Conservation (phyloP, 257 asterid species). For the Forsythia viridissima region DNA sequence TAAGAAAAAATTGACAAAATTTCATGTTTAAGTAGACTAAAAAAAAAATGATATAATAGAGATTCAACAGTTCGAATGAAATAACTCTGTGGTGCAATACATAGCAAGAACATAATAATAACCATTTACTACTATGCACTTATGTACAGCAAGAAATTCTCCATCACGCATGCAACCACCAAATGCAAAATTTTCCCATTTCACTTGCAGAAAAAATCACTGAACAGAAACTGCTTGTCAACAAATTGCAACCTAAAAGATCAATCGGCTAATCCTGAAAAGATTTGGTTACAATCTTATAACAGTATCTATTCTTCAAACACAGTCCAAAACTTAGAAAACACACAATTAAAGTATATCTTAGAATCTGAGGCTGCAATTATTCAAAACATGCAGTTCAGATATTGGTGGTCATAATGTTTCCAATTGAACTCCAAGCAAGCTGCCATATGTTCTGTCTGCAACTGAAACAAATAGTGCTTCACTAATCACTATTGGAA, state of each 20-base stretch:
- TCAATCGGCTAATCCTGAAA: neutral
- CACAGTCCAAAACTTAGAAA: neutral
- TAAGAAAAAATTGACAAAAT: no score
- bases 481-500: conserved; percentile 65
- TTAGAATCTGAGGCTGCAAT: neutral
- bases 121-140: no score
- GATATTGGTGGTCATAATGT: conserved; percentile 36
- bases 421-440: conserved; percentile 58
- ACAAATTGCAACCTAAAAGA: neutral
- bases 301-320: neutral
- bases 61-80: no score
- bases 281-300: neutral
- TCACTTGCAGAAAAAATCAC: neutral
- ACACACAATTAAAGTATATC: neutral
- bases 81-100: no score
- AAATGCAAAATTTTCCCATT: conserved; percentile 26
- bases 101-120: no score
- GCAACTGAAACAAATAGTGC: conserved; percentile 72
- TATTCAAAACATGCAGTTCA: conserved; percentile 40
- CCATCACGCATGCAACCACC: no score
- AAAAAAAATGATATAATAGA: no score
- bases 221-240: neutral
- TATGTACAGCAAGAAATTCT: no score
- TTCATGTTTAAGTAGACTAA: no score
- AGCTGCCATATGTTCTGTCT: conserved; percentile 75